Conservation (phyloP, 495 filamentous ascomycete genomes). For the Penicillium chermesinum region DNA sequence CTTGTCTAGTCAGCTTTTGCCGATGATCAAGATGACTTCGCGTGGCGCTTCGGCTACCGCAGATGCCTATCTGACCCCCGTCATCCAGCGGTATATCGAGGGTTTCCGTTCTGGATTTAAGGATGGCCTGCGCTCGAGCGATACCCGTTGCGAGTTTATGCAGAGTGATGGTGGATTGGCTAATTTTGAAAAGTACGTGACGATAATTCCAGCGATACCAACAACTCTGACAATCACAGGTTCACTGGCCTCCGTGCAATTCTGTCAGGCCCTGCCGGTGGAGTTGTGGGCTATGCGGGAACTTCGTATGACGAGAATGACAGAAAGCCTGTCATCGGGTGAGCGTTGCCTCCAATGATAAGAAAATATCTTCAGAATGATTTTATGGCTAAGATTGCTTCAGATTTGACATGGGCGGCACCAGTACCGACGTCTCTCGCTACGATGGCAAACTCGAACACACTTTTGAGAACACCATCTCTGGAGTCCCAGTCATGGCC, state of each 20-base stretch:
- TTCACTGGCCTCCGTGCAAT: conserved; percentile 49
- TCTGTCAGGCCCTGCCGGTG: conserved; percentile 50
- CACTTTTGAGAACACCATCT: conserved; percentile 87
- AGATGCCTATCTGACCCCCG: conserved; percentile 86
- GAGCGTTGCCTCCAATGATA: background rate
- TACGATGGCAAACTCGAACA: conserved; percentile 88
- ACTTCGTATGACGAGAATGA: conserved; percentile 79
- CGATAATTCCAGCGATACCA: background rate
- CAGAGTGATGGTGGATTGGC: conserved; percentile 45
- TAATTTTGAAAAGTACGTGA: conserved; percentile 29
- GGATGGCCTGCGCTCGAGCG: conserved; percentile 36
- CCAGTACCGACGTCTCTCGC: conserved; percentile 81
- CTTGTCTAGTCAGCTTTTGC: conserved; percentile 54
- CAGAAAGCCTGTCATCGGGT: conserved; percentile 80
- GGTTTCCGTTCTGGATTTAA: conserved; percentile 61
- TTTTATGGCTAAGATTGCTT: conserved; percentile 23
- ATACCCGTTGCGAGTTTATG: conserved; percentile 37
- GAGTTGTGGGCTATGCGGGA: conserved; percentile 82
- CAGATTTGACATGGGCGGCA: conserved; percentile 39
- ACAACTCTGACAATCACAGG: background rate
- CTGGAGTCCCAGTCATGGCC: conserved; percentile 85
- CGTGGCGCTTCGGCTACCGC: conserved; percentile 81
- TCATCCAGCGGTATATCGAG: conserved; percentile 81
- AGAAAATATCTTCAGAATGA: too few relatives aligned
- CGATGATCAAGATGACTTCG: conserved; percentile 66